These are phyloP conservation scores for Ambrosia artemisiifolia DNA, from an alignment of 129 eudicot genomes.

Conservation along the genomic window DNA sequence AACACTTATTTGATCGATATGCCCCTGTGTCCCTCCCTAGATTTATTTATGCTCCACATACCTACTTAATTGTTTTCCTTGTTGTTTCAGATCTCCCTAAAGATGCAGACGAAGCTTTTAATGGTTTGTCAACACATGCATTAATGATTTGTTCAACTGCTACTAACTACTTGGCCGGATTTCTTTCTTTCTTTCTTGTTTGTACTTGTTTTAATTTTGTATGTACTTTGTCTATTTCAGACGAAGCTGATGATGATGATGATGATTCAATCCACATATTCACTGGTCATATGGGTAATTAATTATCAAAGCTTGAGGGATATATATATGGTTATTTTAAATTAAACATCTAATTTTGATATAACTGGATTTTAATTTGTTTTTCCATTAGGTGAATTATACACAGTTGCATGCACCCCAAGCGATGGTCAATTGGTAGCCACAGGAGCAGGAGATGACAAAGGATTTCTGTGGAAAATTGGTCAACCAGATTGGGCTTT, in stretches of 20 bases:
- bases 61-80: neutral
- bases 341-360: neutral
- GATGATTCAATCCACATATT: slow-evolving; percentile 97
- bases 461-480: slow-evolving; percentile 85
- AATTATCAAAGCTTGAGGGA: neutral
- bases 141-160: neutral
- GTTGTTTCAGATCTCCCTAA: slow-evolving; percentile 66
- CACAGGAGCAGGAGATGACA: slow-evolving; percentile 98
- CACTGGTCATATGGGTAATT: slow-evolving; percentile 86
- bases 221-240: slow-evolving; percentile 35
- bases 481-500: slow-evolving; percentile 89
- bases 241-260: slow-evolving; percentile 78
- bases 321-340: neutral
- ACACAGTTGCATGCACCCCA: slow-evolving; percentile 88
- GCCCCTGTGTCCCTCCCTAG: too few relatives aligned
- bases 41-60: neutral
- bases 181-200: neutral
- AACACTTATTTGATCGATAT: too few relatives aligned
- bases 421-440: slow-evolving; percentile 81
- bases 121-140: slow-evolving; percentile 28
- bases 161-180: too few relatives aligned
- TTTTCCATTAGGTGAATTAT: slow-evolving; percentile 58
- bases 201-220: neutral
- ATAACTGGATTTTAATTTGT: too few relatives aligned
- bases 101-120: slow-evolving; percentile 67